Percentiles rank a stretch among this genome's conserved stretches.
Evolutionary conservation across 2,329 filamentous ascomycete genomes (phyloP).

Genomic region (Metarhizium sp.): DNA sequence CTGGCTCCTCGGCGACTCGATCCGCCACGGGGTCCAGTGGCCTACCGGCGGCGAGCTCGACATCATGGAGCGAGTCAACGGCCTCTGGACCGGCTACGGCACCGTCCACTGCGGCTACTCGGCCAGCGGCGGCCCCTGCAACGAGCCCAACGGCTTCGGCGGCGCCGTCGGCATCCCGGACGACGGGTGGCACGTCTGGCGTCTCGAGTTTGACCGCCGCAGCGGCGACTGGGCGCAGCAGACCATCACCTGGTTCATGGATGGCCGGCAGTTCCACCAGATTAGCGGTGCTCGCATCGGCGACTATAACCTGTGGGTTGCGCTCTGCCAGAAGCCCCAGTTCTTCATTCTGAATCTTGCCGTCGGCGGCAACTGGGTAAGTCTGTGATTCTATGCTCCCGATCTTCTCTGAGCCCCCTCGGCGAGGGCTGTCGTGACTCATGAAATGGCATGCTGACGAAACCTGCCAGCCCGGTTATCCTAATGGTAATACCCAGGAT

Average conservation of each 20-base stretch:
- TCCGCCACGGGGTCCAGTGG: constrained; percentile 39
- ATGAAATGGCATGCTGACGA: neutral
- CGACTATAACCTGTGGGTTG: constrained; percentile 37
- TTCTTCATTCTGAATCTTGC: constrained; percentile 47
- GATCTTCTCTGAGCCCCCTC: neutral
- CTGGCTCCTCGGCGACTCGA: constrained; percentile 44
- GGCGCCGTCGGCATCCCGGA: constrained; percentile 25
- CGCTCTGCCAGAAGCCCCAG: constrained; percentile 39
- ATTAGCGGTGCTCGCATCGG: constrained; percentile 35
- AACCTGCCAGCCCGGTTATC: constrained; percentile 33
- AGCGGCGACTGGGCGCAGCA: constrained; percentile 35
- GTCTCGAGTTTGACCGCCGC: constrained; percentile 39
- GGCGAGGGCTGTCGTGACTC: neutral
- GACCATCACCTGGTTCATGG: constrained; percentile 40
- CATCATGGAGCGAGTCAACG: constrained; percentile 48
- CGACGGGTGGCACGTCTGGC: constrained; percentile 38
- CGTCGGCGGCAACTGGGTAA: constrained; percentile 43
- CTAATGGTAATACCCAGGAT: constrained; percentile 35
- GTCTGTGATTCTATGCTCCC: constrained; percentile 13
- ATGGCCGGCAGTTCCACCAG: constrained; percentile 33
- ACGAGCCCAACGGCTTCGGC: constrained; percentile 37
- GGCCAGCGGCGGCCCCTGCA: constrained; percentile 36
- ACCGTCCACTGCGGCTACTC: constrained; percentile 41
- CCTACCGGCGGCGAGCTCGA: constrained; percentile 47
- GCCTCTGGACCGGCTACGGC: constrained; percentile 33